Conservation (phyloP, 257 asterid species). For the Plantago elongata region DNA sequence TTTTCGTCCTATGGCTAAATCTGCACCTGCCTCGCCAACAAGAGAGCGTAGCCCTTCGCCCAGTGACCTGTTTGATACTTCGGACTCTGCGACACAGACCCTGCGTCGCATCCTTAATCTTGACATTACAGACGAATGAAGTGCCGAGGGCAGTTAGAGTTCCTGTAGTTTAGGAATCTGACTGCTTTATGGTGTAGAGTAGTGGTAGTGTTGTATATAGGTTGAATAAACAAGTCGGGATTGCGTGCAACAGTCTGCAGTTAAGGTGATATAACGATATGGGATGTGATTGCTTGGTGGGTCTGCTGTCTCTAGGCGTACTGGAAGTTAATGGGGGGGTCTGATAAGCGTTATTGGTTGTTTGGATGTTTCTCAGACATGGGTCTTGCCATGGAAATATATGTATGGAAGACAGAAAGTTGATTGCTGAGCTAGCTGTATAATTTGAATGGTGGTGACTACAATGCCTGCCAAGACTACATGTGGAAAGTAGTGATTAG, state of each 20-base stretch:
- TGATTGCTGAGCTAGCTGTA: conserved; percentile 9
- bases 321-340: background rate
- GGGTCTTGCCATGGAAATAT: conserved; percentile 18
- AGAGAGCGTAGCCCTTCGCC: conserved; percentile 50
- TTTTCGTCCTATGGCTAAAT: conserved; percentile 46
- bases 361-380: conserved; percentile 17
- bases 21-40: conserved; percentile 84
- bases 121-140: conserved; percentile 53
- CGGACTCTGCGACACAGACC: conserved; percentile 78
- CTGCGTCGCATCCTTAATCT: conserved; percentile 98
- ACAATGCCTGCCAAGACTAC: conserved; percentile 15
- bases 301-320: conserved; percentile 27
- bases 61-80: conserved; percentile 31
- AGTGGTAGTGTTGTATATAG: conserved; percentile 36
- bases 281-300: conserved; percentile 36
- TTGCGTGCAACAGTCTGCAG: conserved; percentile 19
- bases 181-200: conserved; percentile 25
- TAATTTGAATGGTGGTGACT: conserved; percentile 18
- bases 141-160: conserved; percentile 26
- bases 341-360: conserved; percentile 6
- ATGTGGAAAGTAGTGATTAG: conserved; percentile 19
- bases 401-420: conserved; percentile 22
- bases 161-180: conserved; percentile 42
- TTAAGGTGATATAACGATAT: conserved; percentile 26
- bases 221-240: conserved; percentile 36